Percentiles rank a stretch among this genome's conserved stretches.
phyloP scores from a whole-genome alignment of 148 eudicot genomes.

The Chenopodium berlandieri region DNA sequence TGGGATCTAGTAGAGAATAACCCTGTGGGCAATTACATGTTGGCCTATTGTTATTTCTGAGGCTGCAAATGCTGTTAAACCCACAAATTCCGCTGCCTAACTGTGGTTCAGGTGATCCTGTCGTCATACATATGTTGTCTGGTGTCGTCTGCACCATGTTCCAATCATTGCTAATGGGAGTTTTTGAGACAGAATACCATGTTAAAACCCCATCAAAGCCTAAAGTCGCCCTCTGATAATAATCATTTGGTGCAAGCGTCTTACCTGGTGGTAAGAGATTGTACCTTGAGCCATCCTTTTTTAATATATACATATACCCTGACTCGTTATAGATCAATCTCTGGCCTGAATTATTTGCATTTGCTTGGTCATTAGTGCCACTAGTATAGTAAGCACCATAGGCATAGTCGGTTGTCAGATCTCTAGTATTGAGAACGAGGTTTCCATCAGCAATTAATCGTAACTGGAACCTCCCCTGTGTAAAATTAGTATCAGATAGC shows the following conservation, averaged over 20 bases:
- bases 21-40: slow-evolving; percentile 41
- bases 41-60: slow-evolving; percentile 34
- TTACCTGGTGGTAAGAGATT: slow-evolving; percentile 18
- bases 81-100: slow-evolving; percentile 55
- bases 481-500: slow-evolving; percentile 34
- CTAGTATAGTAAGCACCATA: slow-evolving; percentile 17
- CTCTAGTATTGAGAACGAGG: slow-evolving; percentile 20
- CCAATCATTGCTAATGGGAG: slow-evolving; percentile 23
- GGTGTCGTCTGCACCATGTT: slow-evolving; percentile 18
- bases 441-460: slow-evolving; percentile 20
- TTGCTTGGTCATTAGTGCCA: background rate
- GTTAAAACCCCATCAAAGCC: slow-evolving; percentile 50
- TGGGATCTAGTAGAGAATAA: slow-evolving; percentile 40
- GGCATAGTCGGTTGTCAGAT: background rate
- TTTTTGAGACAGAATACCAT: slow-evolving; percentile 40
- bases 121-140: slow-evolving; percentile 41
- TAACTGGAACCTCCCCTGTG: slow-evolving; percentile 43
- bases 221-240: slow-evolving; percentile 44
- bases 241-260: slow-evolving; percentile 5
- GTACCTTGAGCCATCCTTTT: slow-evolving; percentile 16
- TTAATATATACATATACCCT: slow-evolving; percentile 36
- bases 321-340: slow-evolving; percentile 26
- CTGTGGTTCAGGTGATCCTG: background rate
- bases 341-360: slow-evolving; percentile 16
- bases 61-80: slow-evolving; percentile 48